Percentiles rank a stretch among this genome's conserved stretches.
Conservation (phyloP, 1,284 basidiomycete genomes). For the Apiotrichum laibachii region DNA sequence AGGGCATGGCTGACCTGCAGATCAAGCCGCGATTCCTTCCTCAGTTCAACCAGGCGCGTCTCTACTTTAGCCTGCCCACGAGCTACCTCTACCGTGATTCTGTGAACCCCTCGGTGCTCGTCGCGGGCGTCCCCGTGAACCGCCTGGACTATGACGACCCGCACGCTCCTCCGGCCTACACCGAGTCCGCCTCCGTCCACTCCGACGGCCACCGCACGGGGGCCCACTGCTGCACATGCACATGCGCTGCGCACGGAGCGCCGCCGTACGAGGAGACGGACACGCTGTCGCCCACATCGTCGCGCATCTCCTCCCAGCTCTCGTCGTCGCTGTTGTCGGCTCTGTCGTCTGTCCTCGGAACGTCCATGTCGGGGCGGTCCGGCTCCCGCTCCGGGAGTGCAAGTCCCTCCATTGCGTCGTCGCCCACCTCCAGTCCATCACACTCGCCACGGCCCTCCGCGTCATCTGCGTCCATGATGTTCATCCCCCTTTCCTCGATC, state of each 20-base stretch:
- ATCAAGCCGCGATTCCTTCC: background rate
- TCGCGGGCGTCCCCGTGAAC: background rate
- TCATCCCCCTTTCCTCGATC: too few species aligned
- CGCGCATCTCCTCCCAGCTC: too few species aligned
- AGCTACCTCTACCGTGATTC: background rate
- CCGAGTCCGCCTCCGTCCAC: background rate
- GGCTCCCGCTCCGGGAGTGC: too few species aligned
- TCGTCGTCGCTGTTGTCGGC: too few species aligned
- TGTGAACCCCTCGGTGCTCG: background rate
- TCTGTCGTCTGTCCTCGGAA: too few species aligned
- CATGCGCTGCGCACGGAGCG: background rate
- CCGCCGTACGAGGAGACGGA: background rate
- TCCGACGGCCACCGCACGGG: background rate
- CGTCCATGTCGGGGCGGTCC: too few species aligned
- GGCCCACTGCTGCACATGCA: background rate
- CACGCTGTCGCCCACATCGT: background rate
- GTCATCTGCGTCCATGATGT: too few species aligned
- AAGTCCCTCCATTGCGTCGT: too few species aligned
- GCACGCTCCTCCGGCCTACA: background rate
- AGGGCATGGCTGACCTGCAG: background rate
- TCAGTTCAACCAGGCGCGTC: background rate
- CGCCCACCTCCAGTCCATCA: too few species aligned
- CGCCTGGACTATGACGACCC: background rate
- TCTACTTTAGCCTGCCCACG: slow-evolving; percentile 2
- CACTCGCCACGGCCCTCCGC: too few species aligned